phyloP scores from a whole-genome alignment of 805 yeast species.

The Yamadazyma kitorensis region DNA sequence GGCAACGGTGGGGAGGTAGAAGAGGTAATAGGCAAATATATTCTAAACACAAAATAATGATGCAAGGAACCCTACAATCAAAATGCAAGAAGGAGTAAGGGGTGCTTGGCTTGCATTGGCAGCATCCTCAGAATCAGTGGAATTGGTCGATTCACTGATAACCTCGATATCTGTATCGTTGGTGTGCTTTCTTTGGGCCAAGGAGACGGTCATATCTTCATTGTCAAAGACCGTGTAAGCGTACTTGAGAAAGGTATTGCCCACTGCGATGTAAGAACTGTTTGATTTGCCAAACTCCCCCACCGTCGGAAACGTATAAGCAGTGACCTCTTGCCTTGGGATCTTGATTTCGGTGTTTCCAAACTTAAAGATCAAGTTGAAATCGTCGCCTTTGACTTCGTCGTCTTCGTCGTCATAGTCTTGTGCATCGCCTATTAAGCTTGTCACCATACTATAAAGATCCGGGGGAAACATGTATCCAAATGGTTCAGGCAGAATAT shows the following conservation, averaged over 20 bases:
- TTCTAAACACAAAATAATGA: too few species aligned
- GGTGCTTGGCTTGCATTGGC: too few species aligned
- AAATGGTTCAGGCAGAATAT: neutral
- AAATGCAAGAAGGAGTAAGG: too few species aligned
- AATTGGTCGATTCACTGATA: too few species aligned
- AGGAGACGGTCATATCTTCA: neutral
- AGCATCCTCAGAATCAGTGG: too few species aligned
- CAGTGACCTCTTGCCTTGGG: neutral
- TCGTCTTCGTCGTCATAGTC: too few species aligned
- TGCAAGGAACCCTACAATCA: too few species aligned
- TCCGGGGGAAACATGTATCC: neutral
- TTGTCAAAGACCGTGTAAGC: conserved; percentile 68
- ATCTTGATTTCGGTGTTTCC: neutral
- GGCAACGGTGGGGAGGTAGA: too few species aligned
- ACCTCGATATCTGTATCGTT: conserved; percentile 28
- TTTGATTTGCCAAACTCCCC: neutral
- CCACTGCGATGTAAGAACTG: conserved; percentile 25
- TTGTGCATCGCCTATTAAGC: too few species aligned
- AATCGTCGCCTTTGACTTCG: neutral
- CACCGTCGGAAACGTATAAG: neutral
- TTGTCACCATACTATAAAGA: neutral
- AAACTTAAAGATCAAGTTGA: neutral
- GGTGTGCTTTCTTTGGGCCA: conserved; percentile 1
- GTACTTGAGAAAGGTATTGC: conserved; percentile 72
- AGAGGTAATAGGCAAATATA: too few species aligned